Percentiles rank a stretch among this genome's conserved stretches.
Conservation (phyloP, 78 protist species). For the Planoprotostelium fungivorum region DNA sequence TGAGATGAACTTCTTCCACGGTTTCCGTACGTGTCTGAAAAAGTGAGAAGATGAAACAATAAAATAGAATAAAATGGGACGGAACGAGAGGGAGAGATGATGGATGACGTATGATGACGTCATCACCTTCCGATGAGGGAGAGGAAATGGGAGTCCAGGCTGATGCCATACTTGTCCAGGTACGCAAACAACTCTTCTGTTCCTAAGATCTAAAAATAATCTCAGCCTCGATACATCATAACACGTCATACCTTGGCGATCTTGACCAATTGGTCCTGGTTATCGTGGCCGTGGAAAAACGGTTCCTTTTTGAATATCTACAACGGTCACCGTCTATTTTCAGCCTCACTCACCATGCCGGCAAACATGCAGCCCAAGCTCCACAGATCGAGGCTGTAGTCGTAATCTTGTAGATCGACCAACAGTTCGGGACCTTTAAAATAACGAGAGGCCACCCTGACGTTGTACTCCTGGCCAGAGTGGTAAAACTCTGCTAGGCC, state of each 20-base stretch:
- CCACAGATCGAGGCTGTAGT: slow-evolving; percentile 98
- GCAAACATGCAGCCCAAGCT: slow-evolving; percentile 97
- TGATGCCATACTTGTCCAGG: slow-evolving; percentile 88
- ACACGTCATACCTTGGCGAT: slow-evolving; percentile 86
- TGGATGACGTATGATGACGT: background rate
- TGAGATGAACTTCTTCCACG: slow-evolving; percentile 47
- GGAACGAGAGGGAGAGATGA: background rate
- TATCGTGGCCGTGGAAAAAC: slow-evolving; percentile 97
- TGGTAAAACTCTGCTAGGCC: slow-evolving; percentile 99
- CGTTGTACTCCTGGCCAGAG: slow-evolving; percentile 90
- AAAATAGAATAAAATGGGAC: background rate
- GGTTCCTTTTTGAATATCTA: slow-evolving; percentile 95
- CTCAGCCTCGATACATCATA: too few relatives aligned
- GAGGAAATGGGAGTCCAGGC: slow-evolving; percentile 40
- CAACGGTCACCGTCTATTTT: background rate
- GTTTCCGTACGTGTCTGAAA: slow-evolving; percentile 19
- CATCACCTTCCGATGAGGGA: background rate
- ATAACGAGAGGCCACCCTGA: slow-evolving; percentile 98
- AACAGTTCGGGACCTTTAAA: slow-evolving; percentile 97
- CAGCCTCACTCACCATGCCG: slow-evolving; percentile 72
- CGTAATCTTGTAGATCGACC: slow-evolving; percentile 91
- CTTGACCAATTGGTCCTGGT: slow-evolving; percentile 98
- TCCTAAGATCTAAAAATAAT: slow-evolving; percentile 78
- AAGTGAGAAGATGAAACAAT: too few relatives aligned
- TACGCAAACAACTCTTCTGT: slow-evolving; percentile 88